These are phyloP conservation scores for Boletus subparvulus DNA, from an alignment of 768 basidiomycete species.

Conservation along the genomic window DNA sequence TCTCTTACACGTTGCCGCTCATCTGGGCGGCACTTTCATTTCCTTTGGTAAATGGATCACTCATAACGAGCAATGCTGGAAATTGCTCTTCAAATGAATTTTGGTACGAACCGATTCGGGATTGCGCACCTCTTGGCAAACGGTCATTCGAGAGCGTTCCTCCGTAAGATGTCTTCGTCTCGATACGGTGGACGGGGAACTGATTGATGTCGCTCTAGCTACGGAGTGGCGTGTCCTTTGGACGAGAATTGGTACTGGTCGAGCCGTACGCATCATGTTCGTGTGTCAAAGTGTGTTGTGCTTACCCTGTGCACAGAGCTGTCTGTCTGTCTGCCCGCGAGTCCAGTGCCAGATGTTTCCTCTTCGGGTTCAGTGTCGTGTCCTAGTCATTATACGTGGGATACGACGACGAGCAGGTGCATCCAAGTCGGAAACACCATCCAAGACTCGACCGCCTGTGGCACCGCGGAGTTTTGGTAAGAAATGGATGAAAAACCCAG, in stretches of 20 bases:
- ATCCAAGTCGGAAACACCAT: background rate
- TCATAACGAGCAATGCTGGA: slow-evolving; percentile 5
- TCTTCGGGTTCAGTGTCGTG: slow-evolving; percentile 1
- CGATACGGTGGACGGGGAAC: background rate
- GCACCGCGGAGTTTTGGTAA: slow-evolving; percentile 13
- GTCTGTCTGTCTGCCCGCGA: slow-evolving; percentile 13
- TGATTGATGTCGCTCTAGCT: slow-evolving; percentile 7
- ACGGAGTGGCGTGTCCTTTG: slow-evolving; percentile 7
- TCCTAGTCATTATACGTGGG: slow-evolving; percentile 9
- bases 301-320: slow-evolving; percentile 8
- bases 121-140: slow-evolving; percentile 10
- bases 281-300: background rate
- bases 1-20: background rate
- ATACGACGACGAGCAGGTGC: slow-evolving; percentile 1
- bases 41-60: slow-evolving; percentile 3
- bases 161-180: slow-evolving; percentile 10
- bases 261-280: slow-evolving; percentile 4
- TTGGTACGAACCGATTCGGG: slow-evolving; percentile 13
- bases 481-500: background rate
- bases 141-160: slow-evolving; percentile 5
- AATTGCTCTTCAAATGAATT: slow-evolving; percentile 17
- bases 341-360: background rate
- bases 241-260: slow-evolving; percentile 18
- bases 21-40: slow-evolving; percentile 10
- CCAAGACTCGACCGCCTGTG: background rate